Conservation (phyloP, 75 land plant species). For the Pinus tabuliformis region DNA sequence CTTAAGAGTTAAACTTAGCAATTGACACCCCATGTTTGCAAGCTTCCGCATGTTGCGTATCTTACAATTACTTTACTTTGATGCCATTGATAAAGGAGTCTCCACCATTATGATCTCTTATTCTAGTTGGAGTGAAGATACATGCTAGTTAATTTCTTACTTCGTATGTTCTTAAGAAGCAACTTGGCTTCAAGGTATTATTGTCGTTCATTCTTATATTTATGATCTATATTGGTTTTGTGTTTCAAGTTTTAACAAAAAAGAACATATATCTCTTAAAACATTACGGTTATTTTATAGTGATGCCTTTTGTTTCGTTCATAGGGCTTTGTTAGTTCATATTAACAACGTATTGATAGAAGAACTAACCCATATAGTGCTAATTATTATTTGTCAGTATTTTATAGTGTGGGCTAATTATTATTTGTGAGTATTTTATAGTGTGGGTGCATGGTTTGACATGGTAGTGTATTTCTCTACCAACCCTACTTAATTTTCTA, state of each 20-base stretch:
- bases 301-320: background rate
- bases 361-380: conserved; percentile 49
- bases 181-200: conserved; percentile 42
- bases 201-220: background rate
- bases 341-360: conserved; percentile 65
- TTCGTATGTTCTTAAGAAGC: conserved; percentile 52
- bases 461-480: conserved; percentile 31
- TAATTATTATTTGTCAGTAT: conserved; percentile 36
- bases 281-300: background rate
- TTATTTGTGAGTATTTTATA: conserved; percentile 28
- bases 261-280: background rate
- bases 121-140: conserved; percentile 84
- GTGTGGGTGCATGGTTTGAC: conserved; percentile 61
- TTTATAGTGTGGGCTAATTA: too few species aligned
- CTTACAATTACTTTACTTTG: conserved; percentile 25
- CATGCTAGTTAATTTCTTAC: conserved; percentile 48
- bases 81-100: conserved; percentile 61
- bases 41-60: too few species aligned
- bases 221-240: background rate
- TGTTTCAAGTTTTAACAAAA: background rate
- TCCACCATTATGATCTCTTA: conserved; percentile 72
- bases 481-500: background rate
- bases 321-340: conserved; percentile 72
- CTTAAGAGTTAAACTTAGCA: too few species aligned
- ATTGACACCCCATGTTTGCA: too few species aligned